Evolutionary conservation across 176 grass and related monocot species (phyloP).

Genomic region (Triticum monococcum): DNA sequence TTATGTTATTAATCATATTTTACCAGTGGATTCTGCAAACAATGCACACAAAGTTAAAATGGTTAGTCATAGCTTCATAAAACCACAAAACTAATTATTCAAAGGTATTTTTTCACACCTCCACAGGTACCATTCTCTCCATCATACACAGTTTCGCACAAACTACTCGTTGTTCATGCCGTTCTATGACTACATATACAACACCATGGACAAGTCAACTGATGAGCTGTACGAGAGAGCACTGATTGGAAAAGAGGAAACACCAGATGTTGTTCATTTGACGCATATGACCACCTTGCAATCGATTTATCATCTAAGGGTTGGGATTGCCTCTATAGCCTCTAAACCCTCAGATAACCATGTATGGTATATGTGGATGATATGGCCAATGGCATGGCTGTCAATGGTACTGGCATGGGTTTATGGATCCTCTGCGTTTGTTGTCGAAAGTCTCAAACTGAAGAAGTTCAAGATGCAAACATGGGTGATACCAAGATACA

Average conservation of each 20-base stretch:
- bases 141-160: conserved; percentile 88
- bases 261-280: conserved; percentile 65
- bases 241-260: conserved; percentile 67
- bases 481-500: conserved; percentile 90
- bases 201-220: conserved; percentile 75
- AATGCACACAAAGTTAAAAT: not conserved
- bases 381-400: conserved; percentile 60
- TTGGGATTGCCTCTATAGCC: conserved; percentile 81
- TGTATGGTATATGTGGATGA: conserved; percentile 52
- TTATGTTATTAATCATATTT: not conserved
- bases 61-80: conserved; percentile 2
- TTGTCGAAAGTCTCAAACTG: conserved; percentile 63
- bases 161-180: conserved; percentile 96
- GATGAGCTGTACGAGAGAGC: conserved; percentile 68
- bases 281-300: conserved; percentile 77
- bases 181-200: conserved; percentile 87
- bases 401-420: conserved; percentile 67
- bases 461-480: conserved; percentile 76
- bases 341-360: conserved; percentile 59
- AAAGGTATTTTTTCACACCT: not conserved
- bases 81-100: not conserved
- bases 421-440: conserved; percentile 71
- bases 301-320: conserved; percentile 63
- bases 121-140: conserved; percentile 88
- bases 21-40: not conserved